Percentiles rank a stretch among this genome's conserved stretches.
Evolutionary conservation across 805 yeast genomes (phyloP).

Genomic region (Candida insectorum): DNA sequence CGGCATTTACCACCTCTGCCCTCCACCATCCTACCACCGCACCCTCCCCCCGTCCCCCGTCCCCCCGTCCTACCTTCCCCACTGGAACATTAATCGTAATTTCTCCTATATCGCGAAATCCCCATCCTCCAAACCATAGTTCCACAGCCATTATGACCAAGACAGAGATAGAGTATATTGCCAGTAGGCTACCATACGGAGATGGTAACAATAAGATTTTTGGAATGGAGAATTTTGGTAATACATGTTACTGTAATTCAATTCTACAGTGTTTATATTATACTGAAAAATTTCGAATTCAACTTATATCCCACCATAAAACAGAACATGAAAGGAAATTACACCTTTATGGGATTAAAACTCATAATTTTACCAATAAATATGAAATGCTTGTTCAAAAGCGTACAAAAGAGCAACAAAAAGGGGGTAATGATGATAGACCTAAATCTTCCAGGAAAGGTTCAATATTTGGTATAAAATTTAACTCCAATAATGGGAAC

Average conservation of each 20-base stretch:
- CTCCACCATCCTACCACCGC: too few relatives aligned
- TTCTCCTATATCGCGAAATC: slow-evolving; percentile 3
- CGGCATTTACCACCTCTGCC: too few relatives aligned
- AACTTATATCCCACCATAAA: slow-evolving; percentile 26
- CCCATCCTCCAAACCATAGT: not conserved
- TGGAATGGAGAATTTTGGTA: slow-evolving; percentile 84
- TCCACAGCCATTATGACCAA: slow-evolving; percentile 8
- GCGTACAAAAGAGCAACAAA: slow-evolving; percentile 27
- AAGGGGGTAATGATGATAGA: slow-evolving; percentile 14
- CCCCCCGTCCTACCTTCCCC: not conserved
- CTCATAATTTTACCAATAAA: slow-evolving; percentile 35
- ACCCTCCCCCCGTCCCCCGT: too few relatives aligned
- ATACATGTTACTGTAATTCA: slow-evolving; percentile 93
- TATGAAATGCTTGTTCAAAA: slow-evolving; percentile 39
- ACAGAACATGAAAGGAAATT: slow-evolving; percentile 29
- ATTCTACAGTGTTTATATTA: slow-evolving; percentile 85
- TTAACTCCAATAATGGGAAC: slow-evolving; percentile 18
- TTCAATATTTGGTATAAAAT: slow-evolving; percentile 39
- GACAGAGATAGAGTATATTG: slow-evolving; percentile 6
- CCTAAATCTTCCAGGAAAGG: slow-evolving; percentile 29
- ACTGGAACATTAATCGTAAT: slow-evolving; percentile 1
- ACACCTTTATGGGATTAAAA: slow-evolving; percentile 26
- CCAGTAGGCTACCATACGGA: slow-evolving; percentile 37
- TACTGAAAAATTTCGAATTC: slow-evolving; percentile 60
- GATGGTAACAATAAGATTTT: slow-evolving; percentile 68